Base-by-base conservation (phyloP, 225 moss, liverwort and hornwort genomes). In the Polytrichum commune region DNA sequence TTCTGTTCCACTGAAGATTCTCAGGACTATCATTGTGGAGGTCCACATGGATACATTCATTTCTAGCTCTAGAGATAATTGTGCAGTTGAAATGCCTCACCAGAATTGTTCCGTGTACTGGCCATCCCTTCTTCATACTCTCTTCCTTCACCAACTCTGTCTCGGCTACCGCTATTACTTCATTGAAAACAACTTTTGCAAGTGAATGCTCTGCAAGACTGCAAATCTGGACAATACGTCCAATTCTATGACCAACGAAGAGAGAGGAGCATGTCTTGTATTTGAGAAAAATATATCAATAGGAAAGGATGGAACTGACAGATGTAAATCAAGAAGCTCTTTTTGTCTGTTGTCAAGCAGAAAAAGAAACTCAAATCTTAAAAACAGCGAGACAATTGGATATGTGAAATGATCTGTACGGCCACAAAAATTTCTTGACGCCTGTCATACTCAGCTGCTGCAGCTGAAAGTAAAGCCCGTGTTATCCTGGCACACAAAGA, bases 151-250 rank as follows among this genome's bases (percentile, higher is more conserved):
- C 78, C 61, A 74, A 53, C 85, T 97, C 96, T 73, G 84, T 89
- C 74, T 94, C 94, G 78, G 92, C 92, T 84, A 91, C 86, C 68
- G 82, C 70, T 81, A 98, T 77, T 63, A 94, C 89, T 76, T 98
- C 97, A 73, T 94, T 73, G 66, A 89, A 98, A 19, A 98, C 92
- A 72, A 87, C 71, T 69, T 77, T 88, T 63, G 97, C 80, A 89
- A 94, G 86, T 55, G 97, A 76, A 87, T 95, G 90, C 75, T 98
- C 91, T 72, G 92, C 97, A 81, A 98, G 90, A 75, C 92, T 88
- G 79, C 92, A 92, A 75, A 98, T 83, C 97, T 98, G 85, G 63
- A 80, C 78, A 84, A 55, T 72, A 74, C 77, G 63, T 74, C 71
- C 35, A 79, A 27, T 46, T 74, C 84, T 26, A 46, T 13, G 46